phyloP scores from a whole-genome alignment of 495 filamentous ascomycete genomes.

The Astrocystis sublimbata region DNA sequence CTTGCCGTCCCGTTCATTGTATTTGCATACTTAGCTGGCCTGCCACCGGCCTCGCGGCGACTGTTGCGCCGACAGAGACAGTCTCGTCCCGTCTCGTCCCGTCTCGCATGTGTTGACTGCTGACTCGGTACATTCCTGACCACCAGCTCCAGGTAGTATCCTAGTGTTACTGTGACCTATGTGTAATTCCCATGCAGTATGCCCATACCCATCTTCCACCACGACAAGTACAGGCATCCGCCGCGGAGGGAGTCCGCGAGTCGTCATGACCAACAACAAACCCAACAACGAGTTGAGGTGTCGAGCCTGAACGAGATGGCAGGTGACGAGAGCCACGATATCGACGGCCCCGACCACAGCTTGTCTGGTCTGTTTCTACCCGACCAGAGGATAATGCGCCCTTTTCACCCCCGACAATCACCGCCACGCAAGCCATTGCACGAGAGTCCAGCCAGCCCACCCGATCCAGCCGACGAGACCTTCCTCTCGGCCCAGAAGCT shows the following conservation, averaged over 20 bases:
- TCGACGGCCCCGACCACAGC: neutral
- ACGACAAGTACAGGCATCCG: constrained; percentile 36
- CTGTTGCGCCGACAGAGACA: neutral
- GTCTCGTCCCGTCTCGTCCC: neutral
- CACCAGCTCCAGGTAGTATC: constrained; percentile 1
- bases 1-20: neutral
- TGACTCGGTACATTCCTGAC: constrained; percentile 1
- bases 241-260: constrained; percentile 34
- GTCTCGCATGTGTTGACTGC: too few species aligned
- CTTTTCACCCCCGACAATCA: constrained; percentile 9
- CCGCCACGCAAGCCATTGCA: constrained; percentile 43
- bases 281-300: neutral
- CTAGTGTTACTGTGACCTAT: constrained; percentile 4
- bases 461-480: constrained; percentile 6
- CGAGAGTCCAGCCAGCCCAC: constrained; percentile 48
- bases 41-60: neutral
- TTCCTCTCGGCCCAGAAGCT: neutral
- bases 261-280: neutral
- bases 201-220: constrained; percentile 68
- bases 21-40: neutral
- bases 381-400: constrained; percentile 8
- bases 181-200: constrained; percentile 40
- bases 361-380: constrained; percentile 23
- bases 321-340: neutral
- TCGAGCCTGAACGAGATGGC: neutral